Percentiles rank a stretch among this genome's conserved stretches.
Conservation (phyloP, 768 basidiomycete species). For the Neoboletus subvelutipes region DNA sequence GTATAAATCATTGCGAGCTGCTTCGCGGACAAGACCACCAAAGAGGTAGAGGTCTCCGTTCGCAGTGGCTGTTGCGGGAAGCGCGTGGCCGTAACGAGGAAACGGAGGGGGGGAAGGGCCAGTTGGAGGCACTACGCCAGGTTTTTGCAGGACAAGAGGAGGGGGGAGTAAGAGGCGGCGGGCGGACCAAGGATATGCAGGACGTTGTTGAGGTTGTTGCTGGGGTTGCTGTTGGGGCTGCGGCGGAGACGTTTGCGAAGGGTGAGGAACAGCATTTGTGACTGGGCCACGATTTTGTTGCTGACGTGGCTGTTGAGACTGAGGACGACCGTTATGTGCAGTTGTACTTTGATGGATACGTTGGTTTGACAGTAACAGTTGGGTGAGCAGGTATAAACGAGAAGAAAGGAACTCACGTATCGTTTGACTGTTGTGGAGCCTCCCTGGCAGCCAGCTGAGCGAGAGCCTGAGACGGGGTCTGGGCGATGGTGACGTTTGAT, state of each 20-base stretch:
- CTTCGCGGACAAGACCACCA: constrained; percentile 91
- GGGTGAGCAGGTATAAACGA: not conserved
- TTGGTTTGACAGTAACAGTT: not conserved
- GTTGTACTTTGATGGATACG: constrained; percentile 8
- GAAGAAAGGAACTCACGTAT: constrained; percentile 36
- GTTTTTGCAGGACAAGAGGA: constrained; percentile 61
- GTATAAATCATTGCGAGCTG: constrained; percentile 90
- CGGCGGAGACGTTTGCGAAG: constrained; percentile 31
- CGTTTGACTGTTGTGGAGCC: constrained; percentile 27
- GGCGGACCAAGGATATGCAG: constrained; percentile 82
- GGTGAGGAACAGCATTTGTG: constrained; percentile 29
- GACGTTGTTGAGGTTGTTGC: constrained; percentile 43
- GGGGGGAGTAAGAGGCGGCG: constrained; percentile 70
- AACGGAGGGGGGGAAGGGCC: constrained; percentile 85
- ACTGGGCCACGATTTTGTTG: constrained; percentile 37
- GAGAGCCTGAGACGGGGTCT: constrained; percentile 67
- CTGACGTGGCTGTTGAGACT: constrained; percentile 36
- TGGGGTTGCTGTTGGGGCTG: constrained; percentile 35
- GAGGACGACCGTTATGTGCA: constrained; percentile 26
- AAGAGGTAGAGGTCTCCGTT: constrained; percentile 94
- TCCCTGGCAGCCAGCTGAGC: constrained; percentile 50
- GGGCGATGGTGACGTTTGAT: constrained; percentile 54
- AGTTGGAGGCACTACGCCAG: constrained; percentile 60
- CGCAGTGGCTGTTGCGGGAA: constrained; percentile 74
- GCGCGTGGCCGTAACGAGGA: constrained; percentile 93